These are phyloP conservation scores for Eucalyptus albens DNA, from an alignment of 345 rosid genomes.

Conservation along the genomic window DNA sequence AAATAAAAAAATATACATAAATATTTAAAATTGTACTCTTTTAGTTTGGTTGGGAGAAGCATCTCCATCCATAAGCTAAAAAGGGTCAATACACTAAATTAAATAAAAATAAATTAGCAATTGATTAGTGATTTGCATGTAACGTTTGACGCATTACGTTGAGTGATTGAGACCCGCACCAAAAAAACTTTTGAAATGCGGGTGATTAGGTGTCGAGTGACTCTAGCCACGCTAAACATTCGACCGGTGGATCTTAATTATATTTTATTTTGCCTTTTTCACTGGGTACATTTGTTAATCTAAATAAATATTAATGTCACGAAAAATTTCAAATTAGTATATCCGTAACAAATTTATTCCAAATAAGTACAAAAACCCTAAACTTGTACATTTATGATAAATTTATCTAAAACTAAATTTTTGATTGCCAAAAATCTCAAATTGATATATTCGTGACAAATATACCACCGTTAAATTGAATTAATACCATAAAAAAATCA, in stretches of 20 bases:
- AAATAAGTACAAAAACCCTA: too few species aligned
- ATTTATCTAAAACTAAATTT: too few species aligned
- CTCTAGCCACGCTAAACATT: neutral
- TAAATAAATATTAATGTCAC: neutral
- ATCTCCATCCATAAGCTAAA: neutral
- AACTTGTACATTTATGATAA: too few species aligned
- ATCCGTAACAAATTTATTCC: accelerated
- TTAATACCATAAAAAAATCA: too few species aligned
- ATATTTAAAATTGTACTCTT: neutral
- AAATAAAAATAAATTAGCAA: neutral
- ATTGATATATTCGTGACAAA: accelerated
- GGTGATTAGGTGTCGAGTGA: neutral
- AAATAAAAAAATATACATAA: neutral
- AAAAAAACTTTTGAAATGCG: neutral
- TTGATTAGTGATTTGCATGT: neutral
- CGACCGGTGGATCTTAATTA: neutral
- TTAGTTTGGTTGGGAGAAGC: neutral
- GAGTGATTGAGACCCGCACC: neutral
- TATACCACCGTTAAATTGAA: accelerated
- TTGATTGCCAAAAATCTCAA: accelerated
- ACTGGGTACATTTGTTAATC: neutral
- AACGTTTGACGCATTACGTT: neutral
- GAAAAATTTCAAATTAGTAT: too few species aligned
- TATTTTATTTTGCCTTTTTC: neutral
- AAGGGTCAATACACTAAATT: neutral